phyloP scores from a whole-genome alignment of 306 rosid species.

The Prunus mira region DNA sequence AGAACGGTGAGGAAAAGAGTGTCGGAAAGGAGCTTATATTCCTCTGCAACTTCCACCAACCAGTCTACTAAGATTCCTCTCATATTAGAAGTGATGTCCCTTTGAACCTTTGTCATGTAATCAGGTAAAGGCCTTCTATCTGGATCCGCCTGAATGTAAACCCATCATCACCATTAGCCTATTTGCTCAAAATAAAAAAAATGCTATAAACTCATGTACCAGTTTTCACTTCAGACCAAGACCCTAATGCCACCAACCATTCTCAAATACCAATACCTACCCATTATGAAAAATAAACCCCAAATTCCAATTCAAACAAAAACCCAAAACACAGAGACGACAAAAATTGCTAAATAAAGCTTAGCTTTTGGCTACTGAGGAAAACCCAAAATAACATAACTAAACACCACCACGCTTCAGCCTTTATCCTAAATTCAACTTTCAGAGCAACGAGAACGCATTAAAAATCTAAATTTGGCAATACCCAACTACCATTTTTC shows the following conservation, averaged over 20 bases:
- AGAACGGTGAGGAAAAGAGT: constrained; percentile 59
- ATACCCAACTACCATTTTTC: background rate
- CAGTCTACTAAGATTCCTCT: constrained; percentile 82
- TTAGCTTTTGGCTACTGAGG: background rate
- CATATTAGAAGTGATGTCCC: constrained; percentile 66
- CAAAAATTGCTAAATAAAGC: background rate
- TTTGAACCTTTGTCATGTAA: constrained; percentile 65
- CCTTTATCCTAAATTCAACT: background rate
- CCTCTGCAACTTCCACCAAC: constrained; percentile 93
- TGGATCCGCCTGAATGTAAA: constrained; percentile 50
- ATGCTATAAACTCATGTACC: background rate
- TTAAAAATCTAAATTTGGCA: background rate
- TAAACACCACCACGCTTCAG: background rate
- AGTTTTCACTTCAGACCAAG: background rate
- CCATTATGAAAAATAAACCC: background rate
- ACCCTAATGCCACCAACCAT: background rate
- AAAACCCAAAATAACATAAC: background rate
- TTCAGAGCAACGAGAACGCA: background rate
- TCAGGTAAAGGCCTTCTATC: constrained; percentile 59
- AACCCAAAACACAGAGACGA: background rate
- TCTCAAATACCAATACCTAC: background rate
- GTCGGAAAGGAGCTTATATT: constrained; percentile 71
- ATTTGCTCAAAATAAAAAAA: background rate
- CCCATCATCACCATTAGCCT: background rate
- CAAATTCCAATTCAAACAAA: background rate